Percentiles rank a stretch among this genome's conserved stretches.
Evolutionary conservation across 345 rosid genomes (phyloP).

Genomic region (Syzygium grande): DNA sequence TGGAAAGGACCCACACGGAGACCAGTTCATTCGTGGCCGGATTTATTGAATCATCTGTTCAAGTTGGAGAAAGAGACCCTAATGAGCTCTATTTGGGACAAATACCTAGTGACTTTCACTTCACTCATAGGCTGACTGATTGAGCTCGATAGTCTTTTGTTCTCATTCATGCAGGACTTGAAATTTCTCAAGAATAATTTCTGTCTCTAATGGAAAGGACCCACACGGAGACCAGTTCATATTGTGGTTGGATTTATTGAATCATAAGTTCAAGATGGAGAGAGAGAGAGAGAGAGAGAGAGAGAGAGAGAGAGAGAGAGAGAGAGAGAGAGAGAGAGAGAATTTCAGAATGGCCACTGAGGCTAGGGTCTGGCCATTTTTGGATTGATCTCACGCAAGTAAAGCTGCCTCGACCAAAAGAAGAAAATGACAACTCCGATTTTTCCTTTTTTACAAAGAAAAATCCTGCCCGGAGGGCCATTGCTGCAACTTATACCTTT

Average conservation of each 20-base stretch:
- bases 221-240: not conserved
- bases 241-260: not conserved
- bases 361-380: not conserved
- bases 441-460: not conserved
- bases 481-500: not conserved
- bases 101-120: not conserved
- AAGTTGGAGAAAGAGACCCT: not conserved
- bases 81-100: not conserved
- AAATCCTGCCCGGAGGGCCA: not conserved
- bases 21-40: not conserved
- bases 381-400: not conserved
- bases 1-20: not conserved
- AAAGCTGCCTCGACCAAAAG: not conserved
- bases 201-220: not conserved
- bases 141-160: not conserved
- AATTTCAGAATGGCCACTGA: not conserved
- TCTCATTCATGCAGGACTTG: not conserved
- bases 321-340: not conserved
- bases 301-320: not conserved
- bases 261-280: not conserved
- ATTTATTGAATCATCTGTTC: not conserved
- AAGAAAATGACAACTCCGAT: not conserved
- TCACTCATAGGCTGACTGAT: not conserved
- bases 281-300: not conserved
- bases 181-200: not conserved